Conservation (phyloP, 257 asterid genomes). For the Solanum medicagineum region DNA sequence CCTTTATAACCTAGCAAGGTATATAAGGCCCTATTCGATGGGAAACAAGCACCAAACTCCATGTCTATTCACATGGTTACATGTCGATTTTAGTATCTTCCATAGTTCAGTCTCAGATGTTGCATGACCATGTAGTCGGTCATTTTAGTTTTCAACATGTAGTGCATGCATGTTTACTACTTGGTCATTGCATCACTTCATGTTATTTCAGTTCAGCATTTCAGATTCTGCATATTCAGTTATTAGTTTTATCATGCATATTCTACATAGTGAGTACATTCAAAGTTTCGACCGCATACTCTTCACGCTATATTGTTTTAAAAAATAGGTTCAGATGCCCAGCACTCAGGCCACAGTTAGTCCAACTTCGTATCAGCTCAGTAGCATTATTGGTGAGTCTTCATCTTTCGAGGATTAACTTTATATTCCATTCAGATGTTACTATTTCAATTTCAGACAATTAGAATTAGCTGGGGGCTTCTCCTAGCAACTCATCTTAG, state of each 20-base stretch:
- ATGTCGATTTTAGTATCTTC: background rate
- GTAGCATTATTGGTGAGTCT: too few species aligned
- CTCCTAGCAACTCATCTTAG: too few species aligned
- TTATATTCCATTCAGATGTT: too few species aligned
- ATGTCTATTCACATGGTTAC: background rate
- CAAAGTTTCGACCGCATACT: background rate
- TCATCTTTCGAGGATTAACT: too few species aligned
- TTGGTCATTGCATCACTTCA: background rate
- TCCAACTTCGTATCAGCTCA: too few species aligned
- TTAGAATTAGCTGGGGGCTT: too few species aligned
- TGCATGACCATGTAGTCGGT: background rate
- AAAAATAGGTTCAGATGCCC: too few species aligned
- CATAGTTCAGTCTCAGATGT: too few species aligned
- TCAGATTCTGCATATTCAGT: background rate
- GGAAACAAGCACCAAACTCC: background rate
- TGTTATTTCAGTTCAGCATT: background rate
- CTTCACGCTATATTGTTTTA: too few species aligned
- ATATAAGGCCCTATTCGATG: background rate
- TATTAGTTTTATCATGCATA: too few species aligned
- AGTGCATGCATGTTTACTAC: background rate
- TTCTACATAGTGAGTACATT: too few species aligned
- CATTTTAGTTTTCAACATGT: background rate
- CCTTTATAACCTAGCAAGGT: background rate
- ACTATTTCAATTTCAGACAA: too few species aligned
- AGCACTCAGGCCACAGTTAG: background rate